These are phyloP conservation scores for Xanthoceras sorbifolium DNA, from an alignment of 345 rosid genomes.

Conservation along the genomic window DNA sequence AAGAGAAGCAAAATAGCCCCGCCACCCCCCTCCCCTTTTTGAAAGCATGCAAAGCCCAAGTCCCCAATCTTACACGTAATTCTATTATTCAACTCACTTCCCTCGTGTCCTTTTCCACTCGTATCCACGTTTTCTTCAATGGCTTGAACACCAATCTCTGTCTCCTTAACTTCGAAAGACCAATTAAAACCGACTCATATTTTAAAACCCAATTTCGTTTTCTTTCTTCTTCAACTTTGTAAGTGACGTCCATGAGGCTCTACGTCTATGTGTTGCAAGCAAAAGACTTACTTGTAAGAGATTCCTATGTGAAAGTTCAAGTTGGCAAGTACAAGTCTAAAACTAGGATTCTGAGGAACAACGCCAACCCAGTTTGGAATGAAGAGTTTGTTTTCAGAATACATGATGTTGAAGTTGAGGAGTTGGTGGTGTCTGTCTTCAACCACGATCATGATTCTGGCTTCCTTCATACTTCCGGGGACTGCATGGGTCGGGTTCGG, in stretches of 20 bases:
- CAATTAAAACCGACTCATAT: background rate
- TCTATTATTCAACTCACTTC: background rate
- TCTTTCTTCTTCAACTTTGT: background rate
- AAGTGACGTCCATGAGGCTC: slow-evolving; percentile 52
- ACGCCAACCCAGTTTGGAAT: slow-evolving; percentile 62
- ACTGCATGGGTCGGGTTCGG: slow-evolving; percentile 53
- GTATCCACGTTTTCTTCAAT: slow-evolving; percentile 23
- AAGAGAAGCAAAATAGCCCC: background rate
- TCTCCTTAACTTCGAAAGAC: background rate
- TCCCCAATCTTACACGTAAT: background rate
- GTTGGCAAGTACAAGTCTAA: slow-evolving; percentile 69
- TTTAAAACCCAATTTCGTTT: slow-evolving; percentile 7
- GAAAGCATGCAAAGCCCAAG: background rate
- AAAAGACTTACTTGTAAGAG: slow-evolving; percentile 53
- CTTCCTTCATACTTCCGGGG: slow-evolving; percentile 43
- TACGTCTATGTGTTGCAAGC: slow-evolving; percentile 75
- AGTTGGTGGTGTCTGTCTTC: slow-evolving; percentile 51
- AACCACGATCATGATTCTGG: slow-evolving; percentile 44
- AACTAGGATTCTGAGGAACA: slow-evolving; percentile 48
- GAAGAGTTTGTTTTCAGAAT: slow-evolving; percentile 75
- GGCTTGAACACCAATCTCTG: slow-evolving; percentile 14
- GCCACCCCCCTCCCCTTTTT: no score
- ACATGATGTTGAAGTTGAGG: slow-evolving; percentile 39
- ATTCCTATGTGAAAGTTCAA: slow-evolving; percentile 58
- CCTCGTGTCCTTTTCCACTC: slow-evolving; percentile 21